Evolutionary conservation across 169 alveolate genomes (phyloP).

Genomic region (Cryptosporidium sp.): DNA sequence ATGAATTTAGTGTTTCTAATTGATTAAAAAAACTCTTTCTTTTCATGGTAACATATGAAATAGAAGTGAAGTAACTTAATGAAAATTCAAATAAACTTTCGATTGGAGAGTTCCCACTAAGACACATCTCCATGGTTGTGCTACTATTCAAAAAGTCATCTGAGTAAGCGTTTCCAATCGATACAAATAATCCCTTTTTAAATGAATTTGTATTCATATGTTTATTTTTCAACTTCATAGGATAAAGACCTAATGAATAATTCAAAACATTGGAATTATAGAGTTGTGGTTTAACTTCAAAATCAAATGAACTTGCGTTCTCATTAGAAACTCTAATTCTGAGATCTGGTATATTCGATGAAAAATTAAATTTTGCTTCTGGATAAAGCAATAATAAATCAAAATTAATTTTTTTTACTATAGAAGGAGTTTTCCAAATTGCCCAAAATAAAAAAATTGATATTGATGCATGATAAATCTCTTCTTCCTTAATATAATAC

Average conservation of each 20-base stretch:
- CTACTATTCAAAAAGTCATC: neutral
- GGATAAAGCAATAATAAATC: constrained; percentile 31
- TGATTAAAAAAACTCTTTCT: neutral
- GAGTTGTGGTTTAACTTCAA: constrained; percentile 1
- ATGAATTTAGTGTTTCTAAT: neutral
- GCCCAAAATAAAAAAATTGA: constrained; percentile 58
- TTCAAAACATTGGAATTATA: constrained; percentile 38
- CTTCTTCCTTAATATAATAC: constrained; percentile 29
- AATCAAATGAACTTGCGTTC: neutral
- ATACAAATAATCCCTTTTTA: neutral
- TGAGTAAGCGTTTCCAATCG: neutral
- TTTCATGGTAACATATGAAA: neutral
- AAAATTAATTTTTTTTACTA: constrained; percentile 15
- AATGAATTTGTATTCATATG: neutral
- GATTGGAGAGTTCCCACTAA: constrained; percentile 11
- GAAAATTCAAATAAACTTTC: constrained; percentile 20
- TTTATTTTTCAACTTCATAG: neutral
- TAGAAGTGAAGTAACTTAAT: constrained; percentile 10
- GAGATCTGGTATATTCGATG: constrained; percentile 23
- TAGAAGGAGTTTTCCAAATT: constrained; percentile 60
- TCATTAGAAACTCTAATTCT: constrained; percentile 17
- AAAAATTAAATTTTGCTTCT: constrained; percentile 22
- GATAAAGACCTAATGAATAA: constrained; percentile 32
- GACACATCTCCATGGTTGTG: constrained; percentile 8
- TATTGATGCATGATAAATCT: constrained; percentile 25